Percentiles rank a stretch among this genome's conserved stretches.
These are phyloP conservation scores for Pseudotulostoma volvatum DNA, from an alignment of 495 filamentous ascomycete genomes.

Conservation along the genomic window DNA sequence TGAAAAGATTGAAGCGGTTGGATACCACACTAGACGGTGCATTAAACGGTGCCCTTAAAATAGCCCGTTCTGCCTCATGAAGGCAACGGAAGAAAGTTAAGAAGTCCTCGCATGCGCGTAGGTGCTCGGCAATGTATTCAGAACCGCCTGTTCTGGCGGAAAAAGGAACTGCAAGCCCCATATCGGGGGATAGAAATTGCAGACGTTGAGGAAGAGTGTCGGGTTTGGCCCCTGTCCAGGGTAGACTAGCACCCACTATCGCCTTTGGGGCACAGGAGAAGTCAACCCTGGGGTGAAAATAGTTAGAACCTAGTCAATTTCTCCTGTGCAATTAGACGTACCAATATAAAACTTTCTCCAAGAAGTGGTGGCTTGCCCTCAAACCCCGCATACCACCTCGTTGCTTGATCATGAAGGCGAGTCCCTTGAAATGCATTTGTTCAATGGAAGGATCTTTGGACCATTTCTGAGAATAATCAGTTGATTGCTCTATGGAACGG, in stretches of 20 bases:
- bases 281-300: constrained; percentile 11
- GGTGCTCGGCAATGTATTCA: constrained; percentile 8
- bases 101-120: constrained; percentile 15
- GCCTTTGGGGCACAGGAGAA: constrained; percentile 16
- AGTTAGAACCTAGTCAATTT: neutral
- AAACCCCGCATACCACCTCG: constrained; percentile 15
- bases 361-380: constrained; percentile 9
- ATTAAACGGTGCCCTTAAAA: constrained; percentile 7
- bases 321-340: constrained; percentile 2
- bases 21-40: constrained; percentile 2
- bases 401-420: constrained; percentile 14
- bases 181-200: constrained; percentile 8
- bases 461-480: constrained; percentile 17
- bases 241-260: constrained; percentile 12
- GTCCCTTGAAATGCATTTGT: constrained; percentile 15
- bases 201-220: constrained; percentile 9
- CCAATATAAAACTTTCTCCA: constrained; percentile 17
- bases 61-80: constrained; percentile 7
- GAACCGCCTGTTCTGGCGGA: constrained; percentile 3
- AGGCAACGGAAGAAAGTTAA: constrained; percentile 14
- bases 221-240: constrained; percentile 11
- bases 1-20: constrained; percentile 8
- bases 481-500: too few species aligned
- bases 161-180: constrained; percentile 10
- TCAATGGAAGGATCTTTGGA: constrained; percentile 17